Evolutionary conservation across 2,329 filamentous ascomycete genomes (phyloP), one percentile per base, ranked within the genome.

Genomic region (Leptographium galeiforme): DNA sequence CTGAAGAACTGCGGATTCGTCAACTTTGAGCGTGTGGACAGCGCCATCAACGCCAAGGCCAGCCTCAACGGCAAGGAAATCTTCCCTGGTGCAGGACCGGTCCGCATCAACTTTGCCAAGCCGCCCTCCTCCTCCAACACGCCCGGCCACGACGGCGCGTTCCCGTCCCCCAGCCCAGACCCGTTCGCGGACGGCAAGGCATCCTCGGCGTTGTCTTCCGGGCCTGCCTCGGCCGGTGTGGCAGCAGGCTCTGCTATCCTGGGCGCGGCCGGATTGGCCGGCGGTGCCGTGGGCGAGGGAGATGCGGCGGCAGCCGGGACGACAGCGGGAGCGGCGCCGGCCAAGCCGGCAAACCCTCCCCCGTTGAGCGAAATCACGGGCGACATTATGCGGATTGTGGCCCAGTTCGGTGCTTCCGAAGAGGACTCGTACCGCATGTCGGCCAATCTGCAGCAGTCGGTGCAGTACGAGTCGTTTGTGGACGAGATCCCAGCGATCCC

Each of bases 1-100:
- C 89, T 98, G 74, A 98, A 98, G 76, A 97, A 95, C 69, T 98
- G 93, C 66, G 93, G 91, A 4, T 98, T 98, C 62, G 91, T 98
- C 65, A 98, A 98, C 68, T 98, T 95, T 63, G 89, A 97, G 68
- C 84, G 81, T 55, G 72, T 93, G 34, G 90, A 97, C 59, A 95
- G 89, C 65, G 93, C 93, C 53, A 84, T 96, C 41, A 83, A 88
- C 56, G 93, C 93, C 16, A 94, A 91, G 67, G 82, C 82, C 14
- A 78, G 84, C 64, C 83, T 95, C 69, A 97, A 97, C 63, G 89
- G 89, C 62, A 96, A 95, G 69, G 93, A 98, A 67, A 96, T 98
- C 56, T 98, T 98, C 73, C 93, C 93, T 10, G 93, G 93, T 53
- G 90, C 90, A 55, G 93, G 93, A 1, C 89, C 91, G 16, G 88